Percentiles rank a stretch among this genome's conserved stretches.
Evolutionary conservation across 805 yeast genomes (phyloP).

Genomic region (Debaryomyces prosopidis): DNA sequence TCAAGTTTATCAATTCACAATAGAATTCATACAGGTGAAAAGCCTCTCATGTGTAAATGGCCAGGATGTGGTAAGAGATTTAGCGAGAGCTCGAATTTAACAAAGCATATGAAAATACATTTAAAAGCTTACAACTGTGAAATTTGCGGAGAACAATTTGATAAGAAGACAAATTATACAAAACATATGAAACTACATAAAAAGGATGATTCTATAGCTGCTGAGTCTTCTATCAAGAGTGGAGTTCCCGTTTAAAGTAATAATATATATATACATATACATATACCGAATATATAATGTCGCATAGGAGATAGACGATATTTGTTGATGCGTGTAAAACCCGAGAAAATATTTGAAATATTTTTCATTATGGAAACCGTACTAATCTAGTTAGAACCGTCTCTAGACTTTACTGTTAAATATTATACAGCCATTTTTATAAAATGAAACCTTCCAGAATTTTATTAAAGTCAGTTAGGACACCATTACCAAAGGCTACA

Average conservation of each 20-base stretch:
- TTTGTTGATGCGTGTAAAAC: neutral
- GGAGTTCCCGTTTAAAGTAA: neutral
- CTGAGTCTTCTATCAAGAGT: neutral
- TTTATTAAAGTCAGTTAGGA: slow-evolving; percentile 23
- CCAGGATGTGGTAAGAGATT: slow-evolving; percentile 84
- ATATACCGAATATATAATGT: neutral
- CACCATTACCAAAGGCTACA: slow-evolving; percentile 15
- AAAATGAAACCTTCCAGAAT: slow-evolving; percentile 26
- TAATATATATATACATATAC: neutral
- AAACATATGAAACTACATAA: slow-evolving; percentile 14
- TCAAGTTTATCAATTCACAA: slow-evolving; percentile 81
- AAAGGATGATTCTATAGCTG: neutral
- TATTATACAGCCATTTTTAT: no score
- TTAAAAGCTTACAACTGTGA: slow-evolving; percentile 51
- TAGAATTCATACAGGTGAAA: slow-evolving; percentile 87
- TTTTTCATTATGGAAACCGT: neutral
- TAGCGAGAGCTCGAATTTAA: slow-evolving; percentile 84
- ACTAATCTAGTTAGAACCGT: neutral
- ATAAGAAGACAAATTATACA: slow-evolving; percentile 19
- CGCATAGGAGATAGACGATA: neutral
- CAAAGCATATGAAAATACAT: slow-evolving; percentile 86
- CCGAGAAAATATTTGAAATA: neutral
- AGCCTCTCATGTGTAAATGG: slow-evolving; percentile 76
- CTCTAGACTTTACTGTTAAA: no score
- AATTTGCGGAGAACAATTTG: slow-evolving; percentile 54